phyloP scores from a whole-genome alignment of 2,329 filamentous ascomycete species.

The Alternaria sp. region DNA sequence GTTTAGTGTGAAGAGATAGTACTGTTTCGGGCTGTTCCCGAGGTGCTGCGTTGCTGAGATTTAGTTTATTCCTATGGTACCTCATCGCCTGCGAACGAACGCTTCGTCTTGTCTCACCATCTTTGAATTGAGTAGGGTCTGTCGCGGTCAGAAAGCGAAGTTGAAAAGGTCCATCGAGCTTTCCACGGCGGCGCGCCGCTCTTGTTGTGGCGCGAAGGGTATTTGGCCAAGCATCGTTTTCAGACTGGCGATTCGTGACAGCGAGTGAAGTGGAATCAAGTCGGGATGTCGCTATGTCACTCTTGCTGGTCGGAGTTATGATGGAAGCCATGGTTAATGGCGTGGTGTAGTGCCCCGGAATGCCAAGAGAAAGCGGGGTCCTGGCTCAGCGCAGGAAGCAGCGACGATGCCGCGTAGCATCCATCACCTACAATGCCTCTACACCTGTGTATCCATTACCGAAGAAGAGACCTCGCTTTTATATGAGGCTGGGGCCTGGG shows the following conservation, averaged over 20 bases:
- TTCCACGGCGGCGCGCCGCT: conserved; percentile 21
- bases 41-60: background rate
- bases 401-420: background rate
- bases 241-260: background rate
- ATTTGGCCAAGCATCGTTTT: background rate
- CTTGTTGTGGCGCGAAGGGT: background rate
- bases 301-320: background rate
- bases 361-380: background rate
- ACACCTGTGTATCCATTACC: background rate
- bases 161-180: conserved; percentile 35
- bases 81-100: conserved; percentile 46
- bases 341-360: background rate
- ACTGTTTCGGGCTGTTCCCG: background rate
- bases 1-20: background rate
- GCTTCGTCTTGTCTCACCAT: conserved; percentile 31
- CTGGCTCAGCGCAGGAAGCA: background rate
- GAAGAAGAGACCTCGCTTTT: background rate
- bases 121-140: conserved; percentile 40
- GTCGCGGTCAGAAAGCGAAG: conserved; percentile 43
- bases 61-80: conserved; percentile 31
- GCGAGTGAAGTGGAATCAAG: fast-evolving
- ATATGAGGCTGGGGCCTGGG: background rate
- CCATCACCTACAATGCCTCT: too few relatives aligned
- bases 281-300: background rate
- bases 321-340: background rate